phyloP scores from a whole-genome alignment of 345 rosid genomes.

The Salix exigua region DNA sequence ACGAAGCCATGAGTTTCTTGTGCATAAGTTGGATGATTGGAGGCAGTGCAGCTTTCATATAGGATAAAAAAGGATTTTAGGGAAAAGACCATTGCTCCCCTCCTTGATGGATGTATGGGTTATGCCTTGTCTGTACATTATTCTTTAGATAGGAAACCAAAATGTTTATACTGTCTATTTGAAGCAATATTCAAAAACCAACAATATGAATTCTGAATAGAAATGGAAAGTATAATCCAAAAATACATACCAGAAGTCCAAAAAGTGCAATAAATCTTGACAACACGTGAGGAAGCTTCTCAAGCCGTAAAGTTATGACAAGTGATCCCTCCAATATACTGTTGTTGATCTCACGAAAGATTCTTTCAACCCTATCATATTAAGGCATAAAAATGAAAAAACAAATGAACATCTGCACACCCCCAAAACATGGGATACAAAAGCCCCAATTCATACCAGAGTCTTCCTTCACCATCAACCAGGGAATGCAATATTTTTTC shows the following conservation, averaged over 20 bases:
- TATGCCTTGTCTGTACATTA: too few species aligned
- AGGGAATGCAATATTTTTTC: conserved; percentile 75
- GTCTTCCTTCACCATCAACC: conserved; percentile 89
- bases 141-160: too few species aligned
- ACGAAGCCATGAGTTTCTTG: too few species aligned
- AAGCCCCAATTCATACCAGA: conserved; percentile 57
- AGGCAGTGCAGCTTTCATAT: too few species aligned
- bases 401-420: neutral
- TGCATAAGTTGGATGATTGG: too few species aligned
- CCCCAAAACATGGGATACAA: neutral
- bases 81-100: too few species aligned
- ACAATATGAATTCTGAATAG: neutral
- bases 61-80: too few species aligned
- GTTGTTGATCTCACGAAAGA: conserved; percentile 74
- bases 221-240: too few species aligned
- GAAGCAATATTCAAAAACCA: neutral
- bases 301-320: conserved; percentile 58
- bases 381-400: conserved; percentile 11
- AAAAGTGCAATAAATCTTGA: conserved; percentile 83
- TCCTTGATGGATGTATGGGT: too few species aligned
- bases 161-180: neutral
- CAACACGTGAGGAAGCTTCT: conserved; percentile 75
- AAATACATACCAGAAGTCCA: conserved; percentile 76
- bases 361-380: conserved; percentile 79
- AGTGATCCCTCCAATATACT: conserved; percentile 66